Percentiles rank a stretch among this genome's conserved stretches.
phyloP scores from a whole-genome alignment of 2,329 filamentous ascomycete species.

The Phialophora macrospora region DNA sequence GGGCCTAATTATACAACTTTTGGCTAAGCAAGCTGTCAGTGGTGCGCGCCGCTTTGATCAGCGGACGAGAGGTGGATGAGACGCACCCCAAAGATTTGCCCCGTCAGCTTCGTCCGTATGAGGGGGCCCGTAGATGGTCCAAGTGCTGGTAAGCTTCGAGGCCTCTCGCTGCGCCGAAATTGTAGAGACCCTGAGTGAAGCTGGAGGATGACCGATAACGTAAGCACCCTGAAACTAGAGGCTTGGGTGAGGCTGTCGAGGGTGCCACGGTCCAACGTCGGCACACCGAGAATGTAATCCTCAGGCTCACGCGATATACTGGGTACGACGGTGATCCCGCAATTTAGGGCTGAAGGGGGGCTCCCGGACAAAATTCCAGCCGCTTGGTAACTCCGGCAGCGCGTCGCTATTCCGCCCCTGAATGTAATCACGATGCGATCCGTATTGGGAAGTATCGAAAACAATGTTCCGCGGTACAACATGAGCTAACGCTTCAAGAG shows the following conservation, averaged over 20 bases:
- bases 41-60: background rate
- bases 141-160: background rate
- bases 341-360: background rate
- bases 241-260: too few relatives aligned
- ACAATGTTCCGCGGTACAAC: background rate
- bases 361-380: background rate
- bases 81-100: background rate
- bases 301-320: background rate
- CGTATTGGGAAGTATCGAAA: background rate
- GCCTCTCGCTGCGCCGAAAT: background rate
- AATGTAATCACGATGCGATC: background rate
- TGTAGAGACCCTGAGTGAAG: too few relatives aligned
- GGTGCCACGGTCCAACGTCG: conserved; percentile 6
- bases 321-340: background rate
- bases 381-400: background rate
- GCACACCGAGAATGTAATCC: conserved; percentile 1
- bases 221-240: conserved; percentile 5
- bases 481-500: background rate
- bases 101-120: conserved; percentile 12
- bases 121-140: background rate
- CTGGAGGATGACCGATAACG: conserved; percentile 16
- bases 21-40: conserved; percentile 2
- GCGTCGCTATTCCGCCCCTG: background rate
- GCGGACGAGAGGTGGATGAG: background rate
- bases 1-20: conserved; percentile 10